Conservation (phyloP, 176 grass and related monocot species). For the Hyparrhenia diplandra region DNA sequence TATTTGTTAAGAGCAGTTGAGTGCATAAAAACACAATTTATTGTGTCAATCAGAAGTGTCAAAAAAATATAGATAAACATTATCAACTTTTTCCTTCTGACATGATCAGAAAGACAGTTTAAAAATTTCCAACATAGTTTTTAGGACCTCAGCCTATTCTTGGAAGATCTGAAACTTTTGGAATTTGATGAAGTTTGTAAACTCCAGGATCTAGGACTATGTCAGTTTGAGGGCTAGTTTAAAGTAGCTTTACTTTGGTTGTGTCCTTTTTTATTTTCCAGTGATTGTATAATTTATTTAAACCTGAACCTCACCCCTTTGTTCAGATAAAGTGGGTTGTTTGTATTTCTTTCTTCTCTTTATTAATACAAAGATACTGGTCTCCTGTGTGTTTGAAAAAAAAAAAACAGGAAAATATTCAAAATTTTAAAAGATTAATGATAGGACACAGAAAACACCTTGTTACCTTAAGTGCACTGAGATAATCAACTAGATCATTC, state of each 20-base stretch:
- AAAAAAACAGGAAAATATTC: neutral
- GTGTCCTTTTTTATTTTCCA: neutral
- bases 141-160: neutral
- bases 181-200: neutral
- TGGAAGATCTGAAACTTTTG: neutral
- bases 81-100: neutral
- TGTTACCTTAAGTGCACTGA: constrained; percentile 70
- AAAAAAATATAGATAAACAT: neutral
- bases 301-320: neutral
- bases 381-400: neutral
- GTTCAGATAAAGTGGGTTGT: neutral
- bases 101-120: neutral
- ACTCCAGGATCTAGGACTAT: neutral
- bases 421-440: neutral
- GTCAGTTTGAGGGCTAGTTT: neutral
- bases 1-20: neutral
- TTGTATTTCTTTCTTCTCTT: neutral
- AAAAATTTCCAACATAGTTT: neutral
- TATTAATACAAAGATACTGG: neutral
- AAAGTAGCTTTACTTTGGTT: neutral
- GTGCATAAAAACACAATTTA: neutral
- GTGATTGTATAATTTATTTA: neutral
- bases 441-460: constrained; percentile 14
- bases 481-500: constrained; percentile 89
- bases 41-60: neutral